phyloP scores from a whole-genome alignment of 1,139 yeast genomes.

The Protomyces lactucae-debilis region DNA sequence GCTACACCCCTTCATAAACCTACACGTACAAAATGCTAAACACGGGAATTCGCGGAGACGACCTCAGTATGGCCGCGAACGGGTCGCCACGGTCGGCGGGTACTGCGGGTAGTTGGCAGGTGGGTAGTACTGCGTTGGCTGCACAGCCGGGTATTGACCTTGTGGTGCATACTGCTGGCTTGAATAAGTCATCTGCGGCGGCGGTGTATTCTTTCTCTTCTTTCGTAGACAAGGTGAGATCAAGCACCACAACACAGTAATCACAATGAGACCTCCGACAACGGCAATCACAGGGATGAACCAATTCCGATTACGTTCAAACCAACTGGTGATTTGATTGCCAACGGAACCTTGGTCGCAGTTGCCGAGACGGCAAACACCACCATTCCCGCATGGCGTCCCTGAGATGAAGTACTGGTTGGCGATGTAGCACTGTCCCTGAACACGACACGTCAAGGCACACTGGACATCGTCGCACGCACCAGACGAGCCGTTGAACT shows the following conservation, averaged over 20 bases:
- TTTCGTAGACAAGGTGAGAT: slow-evolving; percentile 1
- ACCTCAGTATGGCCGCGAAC: neutral
- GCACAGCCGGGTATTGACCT: neutral
- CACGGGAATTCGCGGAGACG: too few species aligned
- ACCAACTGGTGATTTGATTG: slow-evolving; percentile 31
- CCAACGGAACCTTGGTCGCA: slow-evolving; percentile 37
- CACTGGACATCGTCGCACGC: slow-evolving; percentile 41
- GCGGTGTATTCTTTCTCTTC: slow-evolving; percentile 1
- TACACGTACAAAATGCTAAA: too few species aligned
- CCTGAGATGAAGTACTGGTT: slow-evolving; percentile 42
- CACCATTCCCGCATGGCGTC: slow-evolving; percentile 40
- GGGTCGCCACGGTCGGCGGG: neutral
- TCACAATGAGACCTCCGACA: slow-evolving; percentile 35
- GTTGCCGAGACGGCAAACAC: slow-evolving; percentile 38
- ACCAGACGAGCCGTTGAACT: slow-evolving; percentile 16
- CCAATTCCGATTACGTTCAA: slow-evolving; percentile 34
- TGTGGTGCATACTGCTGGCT: slow-evolving; percentile 8
- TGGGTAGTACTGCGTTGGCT: neutral
- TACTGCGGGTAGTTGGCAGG: neutral
- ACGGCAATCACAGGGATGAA: slow-evolving; percentile 36
- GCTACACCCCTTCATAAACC: too few species aligned
- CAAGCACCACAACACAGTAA: slow-evolving; percentile 20
- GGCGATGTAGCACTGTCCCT: slow-evolving; percentile 37
- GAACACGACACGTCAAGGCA: slow-evolving; percentile 38
- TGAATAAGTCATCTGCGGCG: slow-evolving; percentile 17